Evolutionary conservation across 1,284 basidiomycete genomes (phyloP).

Genomic region (Puccinia novopanici): DNA sequence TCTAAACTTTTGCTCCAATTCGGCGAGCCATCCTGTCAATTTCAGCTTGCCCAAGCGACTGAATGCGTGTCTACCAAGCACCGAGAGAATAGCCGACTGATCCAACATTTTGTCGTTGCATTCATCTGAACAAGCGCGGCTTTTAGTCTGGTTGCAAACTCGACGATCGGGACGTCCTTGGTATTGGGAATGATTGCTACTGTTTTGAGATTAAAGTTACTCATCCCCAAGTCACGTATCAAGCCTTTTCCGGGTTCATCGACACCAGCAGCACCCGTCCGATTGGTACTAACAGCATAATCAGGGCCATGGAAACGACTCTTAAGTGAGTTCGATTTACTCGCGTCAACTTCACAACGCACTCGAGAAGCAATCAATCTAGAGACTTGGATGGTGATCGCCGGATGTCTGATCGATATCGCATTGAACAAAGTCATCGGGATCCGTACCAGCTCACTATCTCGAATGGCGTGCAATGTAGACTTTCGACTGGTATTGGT

Average conservation of each 20-base stretch:
- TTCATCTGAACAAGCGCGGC: conserved; percentile 82
- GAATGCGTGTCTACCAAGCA: conserved; percentile 88
- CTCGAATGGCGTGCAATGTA: conserved; percentile 95
- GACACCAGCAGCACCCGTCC: conserved; percentile 28
- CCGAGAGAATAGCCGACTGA: conserved; percentile 83
- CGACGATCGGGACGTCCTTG: conserved; percentile 78
- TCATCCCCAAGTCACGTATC: conserved; percentile 65
- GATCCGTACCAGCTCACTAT: conserved; percentile 96
- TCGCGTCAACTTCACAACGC: conserved; percentile 72
- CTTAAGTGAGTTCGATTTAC: conserved; percentile 60
- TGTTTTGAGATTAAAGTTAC: conserved; percentile 90
- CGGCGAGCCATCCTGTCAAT: conserved; percentile 86
- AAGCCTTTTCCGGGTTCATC: conserved; percentile 60
- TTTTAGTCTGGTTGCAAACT: conserved; percentile 85
- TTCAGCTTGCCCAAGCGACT: conserved; percentile 92
- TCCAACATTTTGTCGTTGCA: conserved; percentile 85
- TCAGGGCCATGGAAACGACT: conserved; percentile 52
- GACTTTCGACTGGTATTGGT: conserved; percentile 83
- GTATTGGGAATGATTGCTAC: conserved; percentile 81
- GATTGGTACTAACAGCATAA: conserved; percentile 32
- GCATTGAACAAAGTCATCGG: conserved; percentile 97
- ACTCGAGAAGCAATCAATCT: conserved; percentile 91
- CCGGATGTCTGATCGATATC: conserved; percentile 76
- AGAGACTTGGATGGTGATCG: conserved; percentile 91
- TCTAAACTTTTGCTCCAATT: conserved; percentile 86